Evolutionary conservation across 2,329 filamentous ascomycete species (phyloP), one percentile per base, ranked within the genome.

Genomic region (Colletotrichum endophyticum): DNA sequence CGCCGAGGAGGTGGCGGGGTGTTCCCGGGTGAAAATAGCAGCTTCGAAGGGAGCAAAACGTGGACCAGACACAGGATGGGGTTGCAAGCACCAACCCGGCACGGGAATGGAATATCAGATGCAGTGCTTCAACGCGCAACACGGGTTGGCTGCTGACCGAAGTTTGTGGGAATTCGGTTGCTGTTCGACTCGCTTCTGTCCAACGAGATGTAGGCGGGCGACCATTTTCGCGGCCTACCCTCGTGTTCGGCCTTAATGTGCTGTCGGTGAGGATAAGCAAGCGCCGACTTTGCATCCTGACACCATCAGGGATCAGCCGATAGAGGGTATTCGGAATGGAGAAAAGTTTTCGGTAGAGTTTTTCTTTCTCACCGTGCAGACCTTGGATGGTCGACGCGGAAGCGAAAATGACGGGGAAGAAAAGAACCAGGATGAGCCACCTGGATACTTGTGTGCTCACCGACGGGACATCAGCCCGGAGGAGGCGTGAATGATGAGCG

Each of bases 101-200:
- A 56, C 30, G 67, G 53, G 53, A 75, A 77, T 63, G 44, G 39
- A 28, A 66, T 75, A 71, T 75, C 53, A 71, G 66, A 75, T 62
- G 30, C 66, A 27, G 67, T 72, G 62, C 25, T 62, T 66, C 36
- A 36, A 66, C 30, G 30, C 30, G 63, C 30, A 36, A 39, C 61
- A 62, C 30, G 72, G 36, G 30, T 63, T 69, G 73, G 57, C 36
- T 12, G 12, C 28, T 44, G 73, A 73, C 56, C 63, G 73, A 67
- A 44, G 12, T 16, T 32, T 53, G 25, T 53, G 34, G 27, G 44
- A 53, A 53, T 27, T 62, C 53, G 19, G 11, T 32, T 30, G 27
- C 32, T 25, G 39, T 53, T 57, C 19, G 30, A 63, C 30, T 34
- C 49, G 59, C 30, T 66, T 34, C 32, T 59, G 39, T 73, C 39